These are phyloP conservation scores for Aaosphaeria arxii DNA, from an alignment of 2,329 filamentous ascomycete species.

Conservation along the genomic window DNA sequence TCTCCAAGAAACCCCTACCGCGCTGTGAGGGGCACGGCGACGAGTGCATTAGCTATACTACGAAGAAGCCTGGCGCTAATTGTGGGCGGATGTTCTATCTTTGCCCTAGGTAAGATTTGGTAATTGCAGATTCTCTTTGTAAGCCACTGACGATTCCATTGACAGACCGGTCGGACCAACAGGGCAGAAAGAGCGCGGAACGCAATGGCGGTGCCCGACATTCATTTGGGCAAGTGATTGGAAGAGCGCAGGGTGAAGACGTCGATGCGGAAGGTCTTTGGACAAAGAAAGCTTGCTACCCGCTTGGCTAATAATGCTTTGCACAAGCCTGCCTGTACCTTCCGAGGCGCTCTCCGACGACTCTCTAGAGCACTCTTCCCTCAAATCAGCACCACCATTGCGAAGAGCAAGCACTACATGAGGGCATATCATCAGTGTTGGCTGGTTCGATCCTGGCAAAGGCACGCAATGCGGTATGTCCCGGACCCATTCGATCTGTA, in stretches of 20 bases:
- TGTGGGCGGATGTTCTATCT: conserved; percentile 67
- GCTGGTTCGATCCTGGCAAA: too few relatives aligned
- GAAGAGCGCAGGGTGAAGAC: conserved; percentile 37
- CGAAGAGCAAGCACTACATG: too few relatives aligned
- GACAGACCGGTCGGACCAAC: conserved; percentile 74
- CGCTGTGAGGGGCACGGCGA: conserved; percentile 81
- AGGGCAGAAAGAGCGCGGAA: conserved; percentile 78
- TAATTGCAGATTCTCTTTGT: conserved; percentile 51
- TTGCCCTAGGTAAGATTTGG: conserved; percentile 37
- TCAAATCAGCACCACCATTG: too few relatives aligned
- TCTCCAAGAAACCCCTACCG: conserved; percentile 71
- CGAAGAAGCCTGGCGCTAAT: conserved; percentile 88
- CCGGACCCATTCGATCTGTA: too few relatives aligned
- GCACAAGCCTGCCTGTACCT: too few relatives aligned
- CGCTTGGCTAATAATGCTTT: too few relatives aligned
- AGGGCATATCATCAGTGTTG: too few relatives aligned
- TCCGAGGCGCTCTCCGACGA: too few relatives aligned
- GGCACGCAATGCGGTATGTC: too few relatives aligned
- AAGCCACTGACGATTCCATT: conserved; percentile 3
- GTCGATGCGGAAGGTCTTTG: background rate
- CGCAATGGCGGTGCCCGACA: conserved; percentile 82
- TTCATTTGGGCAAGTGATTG: conserved; percentile 72
- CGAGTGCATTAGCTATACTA: conserved; percentile 76
- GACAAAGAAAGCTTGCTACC: too few relatives aligned
- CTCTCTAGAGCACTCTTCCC: too few relatives aligned